A percentile compares a stretch with the other conserved stretches of the same genome.
phyloP scores from a whole-genome alignment of 2,329 filamentous ascomycete genomes.

The Rutstroemia sydowiana region DNA sequence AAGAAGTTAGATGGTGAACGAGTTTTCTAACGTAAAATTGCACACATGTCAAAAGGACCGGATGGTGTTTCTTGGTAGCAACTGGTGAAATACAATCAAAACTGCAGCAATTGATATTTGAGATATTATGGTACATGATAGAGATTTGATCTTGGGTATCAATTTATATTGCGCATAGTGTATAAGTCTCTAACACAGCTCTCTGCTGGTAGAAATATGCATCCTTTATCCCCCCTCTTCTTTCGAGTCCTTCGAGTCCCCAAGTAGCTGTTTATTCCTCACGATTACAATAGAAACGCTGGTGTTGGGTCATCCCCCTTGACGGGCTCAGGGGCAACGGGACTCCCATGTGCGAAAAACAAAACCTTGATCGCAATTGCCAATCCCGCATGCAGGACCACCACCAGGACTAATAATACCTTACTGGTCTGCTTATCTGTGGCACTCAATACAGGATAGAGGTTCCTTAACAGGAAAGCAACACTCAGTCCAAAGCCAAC shows the following conservation, averaged over 20 bases:
- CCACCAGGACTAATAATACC: conserved; percentile 74
- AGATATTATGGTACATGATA: background rate
- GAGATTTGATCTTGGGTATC: conserved; percentile 5
- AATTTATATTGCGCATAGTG: background rate
- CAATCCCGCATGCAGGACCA: conserved; percentile 80
- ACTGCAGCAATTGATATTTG: background rate
- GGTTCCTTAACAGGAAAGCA: conserved; percentile 74
- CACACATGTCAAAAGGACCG: no score
- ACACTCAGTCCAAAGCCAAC: conserved; percentile 80
- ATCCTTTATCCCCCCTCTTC: background rate
- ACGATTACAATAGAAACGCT: conserved; percentile 15
- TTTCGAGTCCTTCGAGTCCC: no score
- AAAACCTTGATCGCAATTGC: conserved; percentile 91
- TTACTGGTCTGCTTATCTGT: conserved; percentile 91
- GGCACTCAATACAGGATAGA: conserved; percentile 86
- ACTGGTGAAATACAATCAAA: no score
- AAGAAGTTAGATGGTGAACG: no score
- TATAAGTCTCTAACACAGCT: background rate
- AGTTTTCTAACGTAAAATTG: no score
- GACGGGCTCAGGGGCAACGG: conserved; percentile 30
- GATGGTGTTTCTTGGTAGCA: no score
- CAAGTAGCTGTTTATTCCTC: background rate
- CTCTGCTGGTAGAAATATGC: background rate
- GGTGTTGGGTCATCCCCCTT: conserved; percentile 9
- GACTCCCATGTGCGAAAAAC: conserved; percentile 82